Evolutionary conservation across 2,329 filamentous ascomycete species (phyloP), one percentile per base, ranked within the genome.

Genomic region (Cyphellophora europaea): DNA sequence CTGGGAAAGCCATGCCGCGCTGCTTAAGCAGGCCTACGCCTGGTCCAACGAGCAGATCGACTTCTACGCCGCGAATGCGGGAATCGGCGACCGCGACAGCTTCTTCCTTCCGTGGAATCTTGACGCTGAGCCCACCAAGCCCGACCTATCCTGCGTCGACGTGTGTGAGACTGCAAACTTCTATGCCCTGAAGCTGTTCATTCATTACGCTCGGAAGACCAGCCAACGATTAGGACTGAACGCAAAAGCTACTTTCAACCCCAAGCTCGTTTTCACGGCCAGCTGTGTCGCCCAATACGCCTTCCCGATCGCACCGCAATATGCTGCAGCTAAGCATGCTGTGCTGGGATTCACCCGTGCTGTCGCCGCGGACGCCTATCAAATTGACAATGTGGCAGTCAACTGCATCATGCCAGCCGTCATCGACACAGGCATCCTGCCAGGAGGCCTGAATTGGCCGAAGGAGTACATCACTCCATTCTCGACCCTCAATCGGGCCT

Each of bases 11-110:
- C 60, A 74, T 6, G 53, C 61, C 10, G 53, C 55, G 0, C 57
- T 77, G 8, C 78, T 77, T 57, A 66, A 67, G 36, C 52, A 59
- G 36, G 55, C 70, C 2, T 62, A 65, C 38, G 53, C 63, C 3
- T 47, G 35, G 8, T 52, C 50, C 19, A 56, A 61, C 41, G 58
- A 57, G 3, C 53, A 53, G 4, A 60, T 70, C 29, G 63, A 70
- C 44, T 62, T 65, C 40, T 63, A 66, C 21, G 66, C 67, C 38
- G 62, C 63, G 35, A 78, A 78, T 44, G 74, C 74, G 1, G 74
- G 74, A 11, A 55, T 77, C 18, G 57, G 56, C 1, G 63, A 66
- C 6, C 58, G 58, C 3, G 58, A 40, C n/a, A 30, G 27, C 29
- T 33, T 28, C 21, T 35, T 17, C n/a, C n/a, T 14, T 15, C 23